These are phyloP conservation scores for Dictyostelium purpureum DNA, from an alignment of 78 protist genomes.

Conservation along the genomic window DNA sequence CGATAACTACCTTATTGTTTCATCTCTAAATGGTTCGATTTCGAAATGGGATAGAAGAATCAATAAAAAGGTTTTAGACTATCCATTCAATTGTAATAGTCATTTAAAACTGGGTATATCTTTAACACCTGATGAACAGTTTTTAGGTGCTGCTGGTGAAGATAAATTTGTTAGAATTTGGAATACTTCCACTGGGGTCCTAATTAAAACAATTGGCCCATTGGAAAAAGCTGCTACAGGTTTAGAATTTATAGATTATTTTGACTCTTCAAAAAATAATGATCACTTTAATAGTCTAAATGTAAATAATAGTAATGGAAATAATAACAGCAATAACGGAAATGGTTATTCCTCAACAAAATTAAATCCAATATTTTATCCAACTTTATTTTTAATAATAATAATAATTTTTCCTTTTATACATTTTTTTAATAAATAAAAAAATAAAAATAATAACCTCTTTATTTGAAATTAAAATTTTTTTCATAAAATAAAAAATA, in stretches of 20 bases:
- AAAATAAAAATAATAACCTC: neutral
- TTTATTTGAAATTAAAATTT: neutral
- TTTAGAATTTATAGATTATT: conserved; percentile 25
- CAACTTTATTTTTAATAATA: neutral
- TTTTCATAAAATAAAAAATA: too few relatives aligned
- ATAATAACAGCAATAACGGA: neutral
- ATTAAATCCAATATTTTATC: neutral
- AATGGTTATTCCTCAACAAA: too few relatives aligned
- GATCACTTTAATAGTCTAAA: neutral
- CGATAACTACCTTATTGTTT: conserved; percentile 46
- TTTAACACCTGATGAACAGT: neutral
- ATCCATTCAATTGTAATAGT: neutral
- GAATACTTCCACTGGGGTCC: conserved; percentile 25
- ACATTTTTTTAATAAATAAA: neutral
- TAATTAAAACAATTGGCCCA: conserved; percentile 50
- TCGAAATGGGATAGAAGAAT: conserved; percentile 52
- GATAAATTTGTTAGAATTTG: conserved; percentile 47
- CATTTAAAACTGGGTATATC: neutral
- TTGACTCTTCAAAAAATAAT: neutral
- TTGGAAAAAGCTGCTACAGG: neutral
- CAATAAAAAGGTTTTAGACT: neutral
- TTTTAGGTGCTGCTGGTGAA: conserved; percentile 23
- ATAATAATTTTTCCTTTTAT: neutral
- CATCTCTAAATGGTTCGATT: conserved; percentile 31
- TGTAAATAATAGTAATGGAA: neutral